Conservation (phyloP, 2,329 filamentous ascomycete species). For the Ophiostoma pallidulum region DNA sequence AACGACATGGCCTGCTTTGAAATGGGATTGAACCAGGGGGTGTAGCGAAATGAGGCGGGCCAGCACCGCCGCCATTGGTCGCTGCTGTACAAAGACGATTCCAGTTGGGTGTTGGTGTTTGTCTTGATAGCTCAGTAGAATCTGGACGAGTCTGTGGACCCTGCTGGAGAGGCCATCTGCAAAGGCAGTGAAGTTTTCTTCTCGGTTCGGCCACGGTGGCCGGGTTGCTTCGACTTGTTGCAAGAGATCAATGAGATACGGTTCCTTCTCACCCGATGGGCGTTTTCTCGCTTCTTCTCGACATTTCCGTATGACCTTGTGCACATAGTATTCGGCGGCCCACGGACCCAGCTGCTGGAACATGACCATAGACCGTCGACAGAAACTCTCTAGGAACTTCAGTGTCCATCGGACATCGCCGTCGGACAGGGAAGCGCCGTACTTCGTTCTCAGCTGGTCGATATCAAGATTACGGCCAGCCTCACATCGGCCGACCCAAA, state of each 20-base stretch:
- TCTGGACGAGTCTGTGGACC: conserved; percentile 40
- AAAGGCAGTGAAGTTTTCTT: not conserved
- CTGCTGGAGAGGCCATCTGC: conserved; percentile 40
- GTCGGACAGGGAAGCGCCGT: not conserved
- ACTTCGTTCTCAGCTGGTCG: not conserved
- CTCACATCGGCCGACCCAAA: not conserved
- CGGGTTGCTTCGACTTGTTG: not conserved
- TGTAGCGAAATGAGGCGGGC: conserved; percentile 46
- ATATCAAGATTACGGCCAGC: not conserved
- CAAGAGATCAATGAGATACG: conserved; percentile 44
- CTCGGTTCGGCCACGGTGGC: not conserved
- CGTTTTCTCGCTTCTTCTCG: not conserved
- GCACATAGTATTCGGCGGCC: conserved; percentile 59
- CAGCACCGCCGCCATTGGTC: conserved; percentile 52
- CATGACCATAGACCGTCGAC: conserved; percentile 40
- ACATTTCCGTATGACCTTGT: conserved; percentile 31
- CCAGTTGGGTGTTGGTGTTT: conserved; percentile 34
- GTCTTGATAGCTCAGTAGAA: conserved; percentile 36
- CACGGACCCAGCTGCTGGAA: conserved; percentile 53
- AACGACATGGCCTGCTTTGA: conserved; percentile 45
- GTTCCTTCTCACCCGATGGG: conserved; percentile 34
- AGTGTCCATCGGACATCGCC: not conserved
- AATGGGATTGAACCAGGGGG: conserved; percentile 36
- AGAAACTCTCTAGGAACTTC: conserved; percentile 46
- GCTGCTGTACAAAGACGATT: conserved; percentile 59